Conservation (phyloP, 176 grass and related monocot genomes). For the Bolboschoenus planiculmis region DNA sequence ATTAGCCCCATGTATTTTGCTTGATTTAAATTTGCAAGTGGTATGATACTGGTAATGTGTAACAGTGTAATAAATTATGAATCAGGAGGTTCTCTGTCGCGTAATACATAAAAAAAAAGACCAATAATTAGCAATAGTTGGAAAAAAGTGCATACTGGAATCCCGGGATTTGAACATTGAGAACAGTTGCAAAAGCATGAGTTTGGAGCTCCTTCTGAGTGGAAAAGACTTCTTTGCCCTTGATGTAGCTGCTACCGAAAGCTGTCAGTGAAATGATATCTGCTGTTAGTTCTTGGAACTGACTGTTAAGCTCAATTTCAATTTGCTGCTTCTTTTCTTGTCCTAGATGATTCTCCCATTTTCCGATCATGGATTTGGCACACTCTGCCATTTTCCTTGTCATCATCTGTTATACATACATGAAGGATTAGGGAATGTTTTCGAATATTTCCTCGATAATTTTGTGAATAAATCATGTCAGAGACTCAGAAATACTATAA, state of each 20-base stretch:
- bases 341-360: slow-evolving; percentile 12
- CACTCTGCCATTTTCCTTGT: slow-evolving; percentile 33
- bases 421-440: not conserved
- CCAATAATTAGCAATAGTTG: no score
- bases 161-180: slow-evolving; percentile 31
- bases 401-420: slow-evolving; percentile 23
- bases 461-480: no score
- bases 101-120: no score
- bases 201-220: slow-evolving; percentile 26
- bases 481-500: no score
- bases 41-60: no score
- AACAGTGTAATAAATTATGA: no score
- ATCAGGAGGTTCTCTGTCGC: no score
- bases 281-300: slow-evolving; percentile 29
- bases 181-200: slow-evolving; percentile 14
- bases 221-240: slow-evolving; percentile 43
- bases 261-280: slow-evolving; percentile 39
- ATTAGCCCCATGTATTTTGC: no score
- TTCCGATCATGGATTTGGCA: slow-evolving; percentile 21
- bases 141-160: slow-evolving; percentile 26
- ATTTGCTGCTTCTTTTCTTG: not conserved
- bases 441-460: no score
- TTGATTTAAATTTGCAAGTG: no score
- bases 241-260: slow-evolving; percentile 29
- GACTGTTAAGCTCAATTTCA: slow-evolving; percentile 23